Evolutionary conservation across 768 basidiomycete genomes (phyloP).

Genomic region (Pulveroboletus ravenelii): DNA sequence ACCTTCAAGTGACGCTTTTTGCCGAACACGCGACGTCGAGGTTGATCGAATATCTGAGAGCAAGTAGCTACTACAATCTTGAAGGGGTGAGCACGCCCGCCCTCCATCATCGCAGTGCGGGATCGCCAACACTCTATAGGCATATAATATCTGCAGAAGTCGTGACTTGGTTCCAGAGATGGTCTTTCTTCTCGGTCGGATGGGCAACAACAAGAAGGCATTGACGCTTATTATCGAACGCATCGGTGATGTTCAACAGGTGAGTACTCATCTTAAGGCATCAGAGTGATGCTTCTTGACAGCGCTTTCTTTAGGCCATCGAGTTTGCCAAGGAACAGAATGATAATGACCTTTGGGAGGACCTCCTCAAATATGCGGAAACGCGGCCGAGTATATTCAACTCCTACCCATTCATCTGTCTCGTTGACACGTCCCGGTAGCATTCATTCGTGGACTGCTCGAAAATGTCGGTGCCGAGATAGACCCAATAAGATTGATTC

Average conservation of each 20-base stretch:
- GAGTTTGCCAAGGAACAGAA: conserved; percentile 98
- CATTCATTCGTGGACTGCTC: conserved; percentile 89
- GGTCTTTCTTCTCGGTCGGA: conserved; percentile 94
- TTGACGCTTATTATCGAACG: conserved; percentile 92
- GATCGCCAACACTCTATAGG: conserved; percentile 39
- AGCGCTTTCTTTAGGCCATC: conserved; percentile 59
- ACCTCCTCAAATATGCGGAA: conserved; percentile 90
- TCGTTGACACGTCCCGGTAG: conserved; percentile 34
- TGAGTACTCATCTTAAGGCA: conserved; percentile 29
- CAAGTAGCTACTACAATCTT: conserved; percentile 87
- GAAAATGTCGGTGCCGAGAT: conserved; percentile 97
- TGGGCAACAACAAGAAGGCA: conserved; percentile 97
- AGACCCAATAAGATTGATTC: conserved; percentile 88
- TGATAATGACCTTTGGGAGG: conserved; percentile 98
- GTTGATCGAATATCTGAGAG: conserved; percentile 86
- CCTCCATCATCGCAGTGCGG: neutral
- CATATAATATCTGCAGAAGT: conserved; percentile 79
- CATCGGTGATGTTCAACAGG: conserved; percentile 86
- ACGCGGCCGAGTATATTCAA: conserved; percentile 69
- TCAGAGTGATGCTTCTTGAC: conserved; percentile 1
- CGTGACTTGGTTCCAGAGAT: conserved; percentile 90
- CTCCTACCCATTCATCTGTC: neutral
- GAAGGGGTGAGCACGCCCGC: conserved; percentile 52
- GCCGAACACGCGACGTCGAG: conserved; percentile 78
- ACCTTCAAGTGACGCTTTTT: conserved; percentile 86